Percentiles rank a stretch among this genome's conserved stretches.
These are phyloP conservation scores for Cryptosporidium ubiquitum DNA, from an alignment of 169 alveolate species.

Conservation along the genomic window DNA sequence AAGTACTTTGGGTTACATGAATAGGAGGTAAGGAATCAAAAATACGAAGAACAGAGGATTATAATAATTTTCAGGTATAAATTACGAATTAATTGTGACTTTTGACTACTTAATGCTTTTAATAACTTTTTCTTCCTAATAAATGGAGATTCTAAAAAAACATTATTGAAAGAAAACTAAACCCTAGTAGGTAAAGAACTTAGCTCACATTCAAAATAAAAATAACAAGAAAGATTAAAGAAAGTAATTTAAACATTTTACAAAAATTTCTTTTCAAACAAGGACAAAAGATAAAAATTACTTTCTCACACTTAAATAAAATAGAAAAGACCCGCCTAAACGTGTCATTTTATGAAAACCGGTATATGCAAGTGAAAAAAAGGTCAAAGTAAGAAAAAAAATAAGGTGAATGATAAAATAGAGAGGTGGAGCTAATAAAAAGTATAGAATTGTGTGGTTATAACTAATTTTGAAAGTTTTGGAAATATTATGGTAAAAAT, in stretches of 20 bases:
- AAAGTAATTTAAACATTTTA: no score
- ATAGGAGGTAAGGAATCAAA: neutral
- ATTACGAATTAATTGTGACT: no score
- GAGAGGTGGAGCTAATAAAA: neutral
- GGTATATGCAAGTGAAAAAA: neutral
- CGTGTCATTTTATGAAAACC: neutral
- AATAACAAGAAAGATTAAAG: no score
- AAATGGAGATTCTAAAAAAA: no score
- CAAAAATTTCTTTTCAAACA: neutral
- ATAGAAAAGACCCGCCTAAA: neutral
- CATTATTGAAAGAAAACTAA: neutral
- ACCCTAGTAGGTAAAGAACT: no score
- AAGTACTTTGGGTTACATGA: no score
- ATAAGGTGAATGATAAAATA: neutral
- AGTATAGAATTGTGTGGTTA: neutral
- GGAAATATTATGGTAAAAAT: neutral
- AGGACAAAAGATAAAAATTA: neutral
- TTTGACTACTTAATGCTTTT: neutral
- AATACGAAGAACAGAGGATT: neutral
- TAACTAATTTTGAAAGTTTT: neutral
- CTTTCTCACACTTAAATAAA: neutral
- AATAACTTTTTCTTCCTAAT: neutral
- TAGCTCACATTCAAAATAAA: neutral
- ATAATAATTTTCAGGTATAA: no score
- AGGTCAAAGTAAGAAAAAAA: constrained; percentile 14